These are phyloP conservation scores for Juglanconis sp. DNA, from an alignment of 2,329 filamentous ascomycete species.

Conservation along the genomic window DNA sequence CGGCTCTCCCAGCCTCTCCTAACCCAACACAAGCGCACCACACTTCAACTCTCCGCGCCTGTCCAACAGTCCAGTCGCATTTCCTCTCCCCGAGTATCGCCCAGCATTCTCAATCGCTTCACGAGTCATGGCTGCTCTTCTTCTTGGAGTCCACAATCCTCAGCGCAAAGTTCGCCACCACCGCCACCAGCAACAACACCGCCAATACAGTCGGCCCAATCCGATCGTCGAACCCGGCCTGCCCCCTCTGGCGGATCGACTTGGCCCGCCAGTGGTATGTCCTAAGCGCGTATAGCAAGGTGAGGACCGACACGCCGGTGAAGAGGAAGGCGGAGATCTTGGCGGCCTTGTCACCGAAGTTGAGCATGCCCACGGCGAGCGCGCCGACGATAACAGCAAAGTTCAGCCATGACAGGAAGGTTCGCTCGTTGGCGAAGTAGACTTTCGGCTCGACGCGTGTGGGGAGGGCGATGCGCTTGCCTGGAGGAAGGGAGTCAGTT, in stretches of 20 bases:
- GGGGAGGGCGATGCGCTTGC: conserved; percentile 96
- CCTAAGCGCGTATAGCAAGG: conserved; percentile 90
- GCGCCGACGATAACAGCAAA: conserved; percentile 98
- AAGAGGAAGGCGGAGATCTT: conserved; percentile 94
- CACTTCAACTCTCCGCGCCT: not conserved
- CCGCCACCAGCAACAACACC: conserved; percentile 78
- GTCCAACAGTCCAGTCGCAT: not conserved
- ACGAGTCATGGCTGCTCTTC: conserved; percentile 19
- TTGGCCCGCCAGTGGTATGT: conserved; percentile 98
- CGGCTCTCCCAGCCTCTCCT: not conserved
- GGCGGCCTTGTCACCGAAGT: conserved; percentile 92
- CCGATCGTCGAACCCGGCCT: conserved; percentile 94
- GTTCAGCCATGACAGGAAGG: conserved; percentile 99
- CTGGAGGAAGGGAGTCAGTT: conserved; percentile 41
- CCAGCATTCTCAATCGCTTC: not conserved
- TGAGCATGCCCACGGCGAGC: conserved; percentile 92
- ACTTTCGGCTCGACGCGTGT: conserved; percentile 98
- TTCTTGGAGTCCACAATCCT: conserved; percentile 55
- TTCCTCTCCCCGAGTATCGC: not conserved
- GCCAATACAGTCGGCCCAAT: conserved; percentile 91
- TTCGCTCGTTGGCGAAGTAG: conserved; percentile 99
- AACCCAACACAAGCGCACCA: not conserved
- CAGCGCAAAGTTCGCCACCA: conserved; percentile 95
- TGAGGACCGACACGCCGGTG: conserved; percentile 87
- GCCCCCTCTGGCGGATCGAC: conserved; percentile 84